Evolutionary conservation across 106 monocot genomes (phyloP), one percentile per base, ranked within the genome.

Genomic region (Narthecium ossifragum): DNA sequence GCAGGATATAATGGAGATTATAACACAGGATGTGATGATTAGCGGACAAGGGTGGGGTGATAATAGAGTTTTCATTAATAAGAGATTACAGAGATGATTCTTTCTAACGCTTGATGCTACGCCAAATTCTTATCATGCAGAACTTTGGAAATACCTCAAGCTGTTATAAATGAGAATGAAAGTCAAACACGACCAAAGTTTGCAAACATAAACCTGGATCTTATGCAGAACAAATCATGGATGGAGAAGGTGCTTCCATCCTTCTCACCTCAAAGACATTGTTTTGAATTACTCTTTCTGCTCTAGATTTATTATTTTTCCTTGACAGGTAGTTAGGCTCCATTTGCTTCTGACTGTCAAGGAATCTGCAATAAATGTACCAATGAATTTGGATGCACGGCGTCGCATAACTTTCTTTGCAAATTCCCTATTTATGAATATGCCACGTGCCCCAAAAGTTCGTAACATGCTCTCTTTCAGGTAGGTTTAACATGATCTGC

Each of bases 1-100:
- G 34, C 94, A 94, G 64, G 94, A 94, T 70, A 90, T 89, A 43
- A 73, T 90, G 80, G 94, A 94, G 69, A 94, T 94, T 56, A 78
- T 86, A 64, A 67, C 69, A 68, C 89, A 86, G 62, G 94, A 94
- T 78, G 67, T 90, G 17, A 86, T 94, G 90, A 73, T 49, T 22
- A 64, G 64, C 57, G 78, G 62, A 68, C 66, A 67, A 2, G 70
- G 63, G 93, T 94, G 54, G 60, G 47, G n/a, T 20, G 37, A 31
- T 28, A 22, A 26, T 31, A 45, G n/a, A 34, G 1, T 41, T 24
- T 43, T 57, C 17, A 20, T 29, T 58, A 49, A 59, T 56, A 41
- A 29, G 21, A 82, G 73, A 32, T 59, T 62, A 48, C 70, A 74
- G 61, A 56, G 48, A 53, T 34, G 47, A 29, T 28, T n/a, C n/a